Conservation (phyloP, 495 filamentous ascomycete genomes). For the Thozetella sp. region DNA sequence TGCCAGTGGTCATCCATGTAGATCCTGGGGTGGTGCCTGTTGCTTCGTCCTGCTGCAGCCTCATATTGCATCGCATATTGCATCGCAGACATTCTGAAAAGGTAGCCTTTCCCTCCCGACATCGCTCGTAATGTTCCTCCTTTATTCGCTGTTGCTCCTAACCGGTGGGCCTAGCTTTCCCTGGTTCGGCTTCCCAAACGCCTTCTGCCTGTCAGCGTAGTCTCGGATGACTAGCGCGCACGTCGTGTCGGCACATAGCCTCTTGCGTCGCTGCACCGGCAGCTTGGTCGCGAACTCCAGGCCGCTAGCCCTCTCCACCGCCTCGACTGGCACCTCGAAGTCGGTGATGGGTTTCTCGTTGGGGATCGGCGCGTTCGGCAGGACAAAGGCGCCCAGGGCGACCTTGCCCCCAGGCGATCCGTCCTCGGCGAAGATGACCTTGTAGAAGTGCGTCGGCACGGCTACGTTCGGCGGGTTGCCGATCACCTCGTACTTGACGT, state of each 20-base stretch:
- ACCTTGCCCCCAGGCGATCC: constrained; percentile 73
- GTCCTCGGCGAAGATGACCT: constrained; percentile 95
- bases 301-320: constrained; percentile 87
- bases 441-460: constrained; percentile 98
- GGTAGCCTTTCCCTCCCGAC: too few species aligned
- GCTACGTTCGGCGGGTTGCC: constrained; percentile 92
- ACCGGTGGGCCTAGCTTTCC: neutral
- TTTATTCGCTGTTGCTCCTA: neutral
- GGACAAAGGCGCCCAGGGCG: constrained; percentile 89
- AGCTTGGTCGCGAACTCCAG: constrained; percentile 86
- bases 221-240: constrained; percentile 83
- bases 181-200: constrained; percentile 38
- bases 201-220: constrained; percentile 67
- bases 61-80: too few species aligned
- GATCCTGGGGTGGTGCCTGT: neutral
- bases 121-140: too few species aligned
- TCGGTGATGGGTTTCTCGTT: constrained; percentile 83
- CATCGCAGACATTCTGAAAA: too few species aligned
- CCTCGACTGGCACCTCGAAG: constrained; percentile 94
- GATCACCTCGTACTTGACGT: constrained; percentile 96
- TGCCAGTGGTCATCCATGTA: neutral
- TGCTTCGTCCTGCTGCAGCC: neutral
- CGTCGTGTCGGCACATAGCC: constrained; percentile 81
- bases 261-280: constrained; percentile 69
- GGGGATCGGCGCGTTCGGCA: constrained; percentile 89